Conservation (phyloP, 163 green algal species). For the Volvox carteri region DNA sequence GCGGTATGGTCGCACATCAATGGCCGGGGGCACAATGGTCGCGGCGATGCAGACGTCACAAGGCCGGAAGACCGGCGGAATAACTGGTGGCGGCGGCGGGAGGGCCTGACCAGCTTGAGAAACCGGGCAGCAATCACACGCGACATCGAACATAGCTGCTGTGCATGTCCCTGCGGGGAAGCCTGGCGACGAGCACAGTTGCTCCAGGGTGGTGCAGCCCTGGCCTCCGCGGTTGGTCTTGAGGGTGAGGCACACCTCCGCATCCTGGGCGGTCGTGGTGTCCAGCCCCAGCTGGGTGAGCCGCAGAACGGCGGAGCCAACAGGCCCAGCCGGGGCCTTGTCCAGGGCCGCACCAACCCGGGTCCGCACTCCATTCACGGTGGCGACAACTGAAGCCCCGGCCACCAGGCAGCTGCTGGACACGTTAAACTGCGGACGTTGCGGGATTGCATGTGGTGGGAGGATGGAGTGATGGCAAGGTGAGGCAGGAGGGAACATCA, state of each 20-base stretch:
- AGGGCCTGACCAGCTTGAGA: not conserved
- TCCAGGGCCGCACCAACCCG: conserved; percentile 1
- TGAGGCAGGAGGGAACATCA: not conserved
- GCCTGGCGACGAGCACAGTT: conserved; percentile 1
- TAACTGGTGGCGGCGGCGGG: not conserved
- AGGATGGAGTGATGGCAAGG: not conserved
- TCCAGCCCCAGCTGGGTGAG: conserved; percentile 32
- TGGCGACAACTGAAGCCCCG: not conserved
- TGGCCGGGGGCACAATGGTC: not conserved
- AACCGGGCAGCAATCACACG: not conserved
- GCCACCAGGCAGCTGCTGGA: not conserved
- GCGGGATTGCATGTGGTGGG: not conserved
- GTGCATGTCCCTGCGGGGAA: not conserved
- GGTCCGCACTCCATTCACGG: conserved; percentile 10
- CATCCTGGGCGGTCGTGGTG: not conserved
- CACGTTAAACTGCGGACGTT: conserved; percentile 9
- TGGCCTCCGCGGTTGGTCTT: not conserved
- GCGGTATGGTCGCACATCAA: not conserved
- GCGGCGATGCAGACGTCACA: not conserved
- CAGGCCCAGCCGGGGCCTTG: not conserved
- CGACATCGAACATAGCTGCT: not conserved
- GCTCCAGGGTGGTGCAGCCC: conserved; percentile 6
- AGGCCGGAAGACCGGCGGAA: not conserved
- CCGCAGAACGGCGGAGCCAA: not conserved
- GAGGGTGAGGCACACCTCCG: conserved; percentile 25